Base-by-base conservation (phyloP, 495 filamentous ascomycete genomes). In the Entonaema liquescens region DNA sequence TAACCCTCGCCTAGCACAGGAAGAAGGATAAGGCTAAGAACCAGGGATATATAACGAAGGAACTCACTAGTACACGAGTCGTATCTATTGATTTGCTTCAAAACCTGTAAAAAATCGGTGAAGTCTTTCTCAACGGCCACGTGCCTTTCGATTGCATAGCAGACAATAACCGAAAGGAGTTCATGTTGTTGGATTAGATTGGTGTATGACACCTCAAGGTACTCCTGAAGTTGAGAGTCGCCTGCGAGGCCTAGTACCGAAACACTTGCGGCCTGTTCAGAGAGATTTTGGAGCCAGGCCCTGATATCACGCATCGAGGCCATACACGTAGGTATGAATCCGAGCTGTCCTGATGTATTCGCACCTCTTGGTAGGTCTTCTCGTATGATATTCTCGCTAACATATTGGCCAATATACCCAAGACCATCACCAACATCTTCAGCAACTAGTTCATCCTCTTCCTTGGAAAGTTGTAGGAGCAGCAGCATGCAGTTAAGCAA, bases 121-220 rank as follows among this genome's bases (percentile, higher is more conserved):
- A 97, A 92, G 77, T 97, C 93, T 36, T 88, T 82, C n/a, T 87
- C 74, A 42, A 81, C 83, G 1, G 90, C 89, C 61, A 89, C 88
- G 53, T 88, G 87, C 50, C 87, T 89, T 74, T 95, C 93, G 60
- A 95, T 86, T 9, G 97, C 84, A 72, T 91, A 87, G 65, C 87
- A 89, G 21, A 95, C 75, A 52, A 95, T 90, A 8, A 90, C 86
- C 1, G 89, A 88, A n/a, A 99, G 85, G 7, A 89, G 87, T 77
- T 98, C 95, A 76, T 98, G 96, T 78, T 98, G 94, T 73, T 91
- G 87, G 15, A 87, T 85, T 29, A 98, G 83, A 70, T 90, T 93
- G 23, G 80, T 74, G 35, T 90, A 87, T 72, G 96, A 89, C 71
- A 90, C 87, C 62, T 91, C 89, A 33, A 93, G 83, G 4, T 88